phyloP scores from a whole-genome alignment of 139 green algal species.

The Astrephomene gubernaculifera region DNA sequence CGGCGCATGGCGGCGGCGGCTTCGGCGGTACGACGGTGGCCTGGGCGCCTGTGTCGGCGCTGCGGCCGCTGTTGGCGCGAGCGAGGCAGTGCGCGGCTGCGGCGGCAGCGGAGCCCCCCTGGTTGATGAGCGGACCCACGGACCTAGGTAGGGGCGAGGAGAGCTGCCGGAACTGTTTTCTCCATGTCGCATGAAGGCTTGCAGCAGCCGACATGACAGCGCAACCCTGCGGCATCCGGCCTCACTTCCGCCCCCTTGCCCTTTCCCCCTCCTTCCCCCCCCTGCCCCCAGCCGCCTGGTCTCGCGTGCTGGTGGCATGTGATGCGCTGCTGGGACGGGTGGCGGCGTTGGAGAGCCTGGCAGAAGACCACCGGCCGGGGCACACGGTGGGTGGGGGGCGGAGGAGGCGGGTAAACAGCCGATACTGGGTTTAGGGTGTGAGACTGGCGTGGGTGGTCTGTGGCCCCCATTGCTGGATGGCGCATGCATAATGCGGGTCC shows the following conservation, averaged over 20 bases:
- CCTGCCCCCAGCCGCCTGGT: neutral
- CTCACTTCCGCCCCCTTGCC: too few relatives aligned
- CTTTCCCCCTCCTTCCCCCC: neutral
- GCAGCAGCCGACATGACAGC: too few relatives aligned
- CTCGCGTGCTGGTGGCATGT: neutral
- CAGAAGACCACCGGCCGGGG: neutral
- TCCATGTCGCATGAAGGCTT: too few relatives aligned
- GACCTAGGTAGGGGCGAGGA: slow-evolving; percentile 21
- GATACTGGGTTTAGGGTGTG: neutral
- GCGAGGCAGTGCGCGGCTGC: neutral
- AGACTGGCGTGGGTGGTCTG: neutral
- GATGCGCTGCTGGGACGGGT: slow-evolving; percentile 21
- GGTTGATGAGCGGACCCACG: neutral
- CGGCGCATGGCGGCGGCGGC: neutral
- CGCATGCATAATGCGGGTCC: too few relatives aligned
- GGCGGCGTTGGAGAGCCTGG: slow-evolving; percentile 16
- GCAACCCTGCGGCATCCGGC: too few relatives aligned
- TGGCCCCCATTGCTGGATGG: neutral
- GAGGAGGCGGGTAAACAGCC: neutral
- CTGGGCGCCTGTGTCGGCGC: slow-evolving; percentile 23
- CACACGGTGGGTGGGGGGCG: neutral
- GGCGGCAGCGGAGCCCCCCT: slow-evolving; percentile 8
- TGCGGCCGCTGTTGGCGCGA: slow-evolving; percentile 22
- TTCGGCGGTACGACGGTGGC: neutral
- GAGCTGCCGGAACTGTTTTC: too few relatives aligned